Evolutionary conservation across 805 yeast genomes (phyloP).

Genomic region (Alloascoidea hylecoeti): DNA sequence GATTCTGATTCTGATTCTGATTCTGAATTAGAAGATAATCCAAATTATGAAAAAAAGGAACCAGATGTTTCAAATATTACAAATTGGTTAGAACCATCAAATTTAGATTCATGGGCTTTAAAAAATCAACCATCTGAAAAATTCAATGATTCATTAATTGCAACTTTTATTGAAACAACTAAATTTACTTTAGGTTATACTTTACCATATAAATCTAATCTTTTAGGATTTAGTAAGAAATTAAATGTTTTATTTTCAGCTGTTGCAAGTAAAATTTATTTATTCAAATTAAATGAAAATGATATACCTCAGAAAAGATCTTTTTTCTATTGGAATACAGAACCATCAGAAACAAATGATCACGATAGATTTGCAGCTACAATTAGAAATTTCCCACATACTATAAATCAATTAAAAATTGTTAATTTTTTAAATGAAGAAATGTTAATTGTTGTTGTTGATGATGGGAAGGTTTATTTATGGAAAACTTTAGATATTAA

Average conservation of each 20-base stretch:
- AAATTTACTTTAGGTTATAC: background rate
- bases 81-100: too few species aligned
- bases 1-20: too few species aligned
- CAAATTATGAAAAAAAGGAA: too few species aligned
- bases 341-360: conserved; percentile 23
- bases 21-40: too few species aligned
- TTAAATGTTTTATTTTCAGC: background rate
- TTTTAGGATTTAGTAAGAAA: background rate
- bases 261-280: background rate
- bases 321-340: conserved; percentile 23
- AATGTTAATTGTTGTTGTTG: conserved; percentile 31
- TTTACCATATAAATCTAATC: background rate
- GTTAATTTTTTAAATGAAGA: conserved; percentile 21
- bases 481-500: conserved; percentile 4
- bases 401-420: conserved; percentile 32
- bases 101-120: background rate
- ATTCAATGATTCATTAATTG: background rate
- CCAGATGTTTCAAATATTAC: too few species aligned
- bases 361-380: conserved; percentile 27
- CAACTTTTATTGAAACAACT: background rate
- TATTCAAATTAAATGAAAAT: conserved; percentile 10
- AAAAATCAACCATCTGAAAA: conserved; percentile 1
- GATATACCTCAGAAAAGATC: conserved; percentile 5
- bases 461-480: conserved; percentile 34
- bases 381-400: conserved; percentile 36